These are phyloP conservation scores for Calcarisporium arbuscula DNA, from an alignment of 2,329 filamentous ascomycete genomes.

Conservation along the genomic window DNA sequence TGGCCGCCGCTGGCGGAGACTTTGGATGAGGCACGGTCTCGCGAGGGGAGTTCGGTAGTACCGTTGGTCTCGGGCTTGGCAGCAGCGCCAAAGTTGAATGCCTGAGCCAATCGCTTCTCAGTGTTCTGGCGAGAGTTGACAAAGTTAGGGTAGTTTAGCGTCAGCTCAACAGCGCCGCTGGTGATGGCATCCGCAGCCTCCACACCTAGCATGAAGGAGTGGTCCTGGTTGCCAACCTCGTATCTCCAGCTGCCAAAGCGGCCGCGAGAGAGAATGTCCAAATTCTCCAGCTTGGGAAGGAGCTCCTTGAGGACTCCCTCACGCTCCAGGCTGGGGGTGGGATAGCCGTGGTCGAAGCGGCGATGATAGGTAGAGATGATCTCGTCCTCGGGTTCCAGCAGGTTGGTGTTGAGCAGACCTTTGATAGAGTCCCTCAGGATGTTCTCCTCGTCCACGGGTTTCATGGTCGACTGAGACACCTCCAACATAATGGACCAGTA, in stretches of 20 bases:
- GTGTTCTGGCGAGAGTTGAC: conserved; percentile 72
- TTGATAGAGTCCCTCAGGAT: conserved; percentile 88
- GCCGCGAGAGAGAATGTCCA: conserved; percentile 91
- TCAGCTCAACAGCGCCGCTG: conserved; percentile 83
- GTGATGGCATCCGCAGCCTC: conserved; percentile 88
- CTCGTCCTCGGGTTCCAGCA: conserved; percentile 86
- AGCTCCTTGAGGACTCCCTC: conserved; percentile 91
- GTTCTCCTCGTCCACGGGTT: conserved; percentile 83
- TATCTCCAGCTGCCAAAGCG: conserved; percentile 98
- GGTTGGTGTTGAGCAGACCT: conserved; percentile 94
- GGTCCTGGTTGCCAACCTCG: conserved; percentile 94
- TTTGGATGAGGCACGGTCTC: conserved; percentile 23
- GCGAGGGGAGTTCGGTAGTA: conserved; percentile 29
- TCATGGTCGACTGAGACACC: conserved; percentile 91
- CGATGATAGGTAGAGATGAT: conserved; percentile 98
- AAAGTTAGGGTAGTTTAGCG: conserved; percentile 94
- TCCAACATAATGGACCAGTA: conserved; percentile 99
- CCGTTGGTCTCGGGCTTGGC: conserved; percentile 29
- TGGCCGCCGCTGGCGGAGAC: conserved; percentile 21
- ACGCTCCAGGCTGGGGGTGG: conserved; percentile 88
- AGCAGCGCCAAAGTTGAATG: conserved; percentile 33
- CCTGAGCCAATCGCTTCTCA: conserved; percentile 37
- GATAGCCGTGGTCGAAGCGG: conserved; percentile 97
- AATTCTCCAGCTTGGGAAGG: conserved; percentile 82
- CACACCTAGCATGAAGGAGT: conserved; percentile 95